Evolutionary conservation across 129 eudicot genomes (phyloP).

Genomic region (Dittrichia graveolens): DNA sequence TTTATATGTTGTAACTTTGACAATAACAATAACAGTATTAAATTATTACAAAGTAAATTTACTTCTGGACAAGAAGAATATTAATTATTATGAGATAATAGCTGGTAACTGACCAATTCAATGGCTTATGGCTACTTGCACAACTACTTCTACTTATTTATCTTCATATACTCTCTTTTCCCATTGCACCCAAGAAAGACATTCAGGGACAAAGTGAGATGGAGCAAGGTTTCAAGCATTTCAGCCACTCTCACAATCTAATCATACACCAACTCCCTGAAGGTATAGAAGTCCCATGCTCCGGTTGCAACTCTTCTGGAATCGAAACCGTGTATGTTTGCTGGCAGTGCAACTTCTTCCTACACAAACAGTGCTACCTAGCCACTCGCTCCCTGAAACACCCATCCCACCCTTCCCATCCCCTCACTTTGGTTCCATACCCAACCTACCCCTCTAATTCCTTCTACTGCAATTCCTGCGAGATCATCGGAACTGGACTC

Average conservation of each 20-base stretch:
- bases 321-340: constrained; percentile 33
- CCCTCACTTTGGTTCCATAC: constrained; percentile 58
- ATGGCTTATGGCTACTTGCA: constrained; percentile 29
- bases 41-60: constrained; percentile 22
- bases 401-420: constrained; percentile 63
- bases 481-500: constrained; percentile 55
- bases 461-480: constrained; percentile 60
- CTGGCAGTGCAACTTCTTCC: constrained; percentile 41
- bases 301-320: constrained; percentile 44
- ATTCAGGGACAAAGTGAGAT: constrained; percentile 15
- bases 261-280: constrained; percentile 38
- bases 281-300: constrained; percentile 39
- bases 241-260: constrained; percentile 55
- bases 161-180: constrained; percentile 19
- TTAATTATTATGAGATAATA: constrained; percentile 17
- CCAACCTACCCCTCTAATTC: constrained; percentile 72
- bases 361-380: constrained; percentile 45
- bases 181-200: constrained; percentile 15
- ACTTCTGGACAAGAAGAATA: constrained; percentile 22
- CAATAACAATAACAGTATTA: too few relatives aligned
- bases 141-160: constrained; percentile 10
- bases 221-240: constrained; percentile 46
- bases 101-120: constrained; percentile 37
- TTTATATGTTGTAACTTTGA: too few relatives aligned
- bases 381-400: constrained; percentile 57